Conservation (phyloP, 2,329 filamentous ascomycete species). For the Penicillium paneum region DNA sequence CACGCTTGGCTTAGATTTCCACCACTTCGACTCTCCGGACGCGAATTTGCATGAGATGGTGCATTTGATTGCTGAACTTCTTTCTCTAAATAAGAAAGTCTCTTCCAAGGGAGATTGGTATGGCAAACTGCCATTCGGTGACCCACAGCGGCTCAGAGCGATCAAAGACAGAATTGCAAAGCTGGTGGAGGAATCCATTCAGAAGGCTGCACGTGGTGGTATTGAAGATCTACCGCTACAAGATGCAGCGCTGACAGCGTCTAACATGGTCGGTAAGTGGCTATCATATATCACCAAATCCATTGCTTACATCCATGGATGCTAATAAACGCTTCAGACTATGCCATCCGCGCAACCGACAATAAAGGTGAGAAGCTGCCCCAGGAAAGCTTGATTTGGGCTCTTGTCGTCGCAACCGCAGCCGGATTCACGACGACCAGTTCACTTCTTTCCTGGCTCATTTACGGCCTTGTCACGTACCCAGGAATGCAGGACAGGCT, state of each 20-base stretch:
- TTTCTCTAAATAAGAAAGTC: constrained; percentile 60
- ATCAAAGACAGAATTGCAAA: constrained; percentile 17
- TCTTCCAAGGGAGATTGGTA: constrained; percentile 57
- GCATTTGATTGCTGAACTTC: constrained; percentile 47
- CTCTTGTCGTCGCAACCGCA: constrained; percentile 52
- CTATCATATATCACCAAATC: constrained; percentile 19
- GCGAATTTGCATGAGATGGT: constrained; percentile 54
- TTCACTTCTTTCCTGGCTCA: constrained; percentile 57
- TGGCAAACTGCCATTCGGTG: constrained; percentile 55
- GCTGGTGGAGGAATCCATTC: constrained; percentile 25
- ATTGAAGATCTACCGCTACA: constrained; percentile 32
- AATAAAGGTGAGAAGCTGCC: constrained; percentile 55
- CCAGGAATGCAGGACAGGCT: constrained; percentile 56
- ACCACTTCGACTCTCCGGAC: constrained; percentile 45
- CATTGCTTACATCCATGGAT: neutral
- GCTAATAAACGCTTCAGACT: constrained; percentile 40
- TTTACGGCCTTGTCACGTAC: constrained; percentile 55
- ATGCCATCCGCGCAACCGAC: constrained; percentile 53
- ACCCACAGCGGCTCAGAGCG: constrained; percentile 44
- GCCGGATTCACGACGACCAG: constrained; percentile 62
- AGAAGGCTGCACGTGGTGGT: constrained; percentile 20
- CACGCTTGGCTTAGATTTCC: constrained; percentile 44
- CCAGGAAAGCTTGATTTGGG: constrained; percentile 38
- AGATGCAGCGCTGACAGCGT: constrained; percentile 46
- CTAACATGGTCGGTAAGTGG: constrained; percentile 42